Evolutionary conservation across 2,329 filamentous ascomycete genomes (phyloP), one percentile per base, ranked within the genome.

Genomic region (Diaporthe australafricana): DNA sequence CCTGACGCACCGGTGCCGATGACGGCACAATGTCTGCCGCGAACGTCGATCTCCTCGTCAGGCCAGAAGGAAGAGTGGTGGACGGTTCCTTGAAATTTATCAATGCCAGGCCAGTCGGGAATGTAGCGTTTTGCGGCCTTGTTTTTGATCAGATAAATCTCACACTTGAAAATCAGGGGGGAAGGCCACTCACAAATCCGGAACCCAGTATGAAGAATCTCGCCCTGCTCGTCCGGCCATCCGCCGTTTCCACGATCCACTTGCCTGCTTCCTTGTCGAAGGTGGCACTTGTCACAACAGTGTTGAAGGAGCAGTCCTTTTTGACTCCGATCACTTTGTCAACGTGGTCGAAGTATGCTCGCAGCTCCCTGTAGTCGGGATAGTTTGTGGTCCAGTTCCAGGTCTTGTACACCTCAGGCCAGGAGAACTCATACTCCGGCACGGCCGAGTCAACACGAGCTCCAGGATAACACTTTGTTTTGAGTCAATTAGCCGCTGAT

Each of bases 1-100:
- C 90, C 91, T 0, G 89, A 89, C 0, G 90, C 88, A 1, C 91
- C 91, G 0, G 90, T 92, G 16, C 91, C 91, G 42, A 93, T 88
- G 70, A 92, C 86, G 20, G 87, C 90, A 65, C 89, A 86, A 22
- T 86, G 84, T 78, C 92, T 92, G 57, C 85, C 85, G 52, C 84
- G 84, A 35, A 90, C 84, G 66, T 88, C 83, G n/a, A 92, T 82
- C 6, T 87, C 83, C 5, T 85, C 81, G 9, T 89, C 83, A 1
- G 90, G 89, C 90, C 90, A 91, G 78, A 88, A 88, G 1, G 88
- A 89, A 0, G 88, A 87, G 77, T 91, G 89, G 75, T 89, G 85
- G 16, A 91, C 84, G 20, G 84, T 78, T 25, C 91, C 91, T 70
- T 89, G 84, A 83, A 91, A 92, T 35, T 83, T 85, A 25, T 89